A percentile compares a stretch with the other conserved stretches of the same genome.
phyloP scores from a whole-genome alignment of 768 basidiomycete species.

The Xanthoconium stramineum region DNA sequence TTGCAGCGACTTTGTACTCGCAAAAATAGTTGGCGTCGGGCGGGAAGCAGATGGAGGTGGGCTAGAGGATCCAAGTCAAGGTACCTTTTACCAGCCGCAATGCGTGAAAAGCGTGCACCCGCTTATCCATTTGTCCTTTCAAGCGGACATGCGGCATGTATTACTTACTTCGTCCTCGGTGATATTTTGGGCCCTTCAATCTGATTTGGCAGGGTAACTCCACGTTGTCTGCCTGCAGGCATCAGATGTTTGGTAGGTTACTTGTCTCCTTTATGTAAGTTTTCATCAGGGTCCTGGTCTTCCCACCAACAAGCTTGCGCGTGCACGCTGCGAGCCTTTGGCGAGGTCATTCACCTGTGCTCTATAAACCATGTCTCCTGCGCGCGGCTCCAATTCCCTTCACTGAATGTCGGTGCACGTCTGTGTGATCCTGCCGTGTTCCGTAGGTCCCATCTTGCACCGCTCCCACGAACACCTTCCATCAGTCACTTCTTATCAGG shows the following conservation, averaged over 20 bases:
- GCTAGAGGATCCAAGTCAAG: conserved; percentile 32
- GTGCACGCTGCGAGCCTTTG: not conserved
- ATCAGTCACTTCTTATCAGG: conserved; percentile 54
- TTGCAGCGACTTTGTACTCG: conserved; percentile 26
- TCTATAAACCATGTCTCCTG: not conserved
- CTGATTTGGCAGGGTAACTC: conserved; percentile 48
- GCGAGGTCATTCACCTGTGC: not conserved
- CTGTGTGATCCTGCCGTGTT: conserved; percentile 2
- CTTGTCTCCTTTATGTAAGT: conserved; percentile 47
- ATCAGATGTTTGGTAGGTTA: conserved; percentile 37
- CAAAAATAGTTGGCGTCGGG: conserved; percentile 25
- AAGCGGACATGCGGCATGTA: conserved; percentile 31
- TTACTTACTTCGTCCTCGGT: conserved; percentile 32
- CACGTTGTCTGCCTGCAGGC: conserved; percentile 83
- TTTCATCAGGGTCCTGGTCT: conserved; percentile 8
- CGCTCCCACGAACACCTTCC: conserved; percentile 36
- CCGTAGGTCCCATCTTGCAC: conserved; percentile 10
- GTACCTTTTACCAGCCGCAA: conserved; percentile 38
- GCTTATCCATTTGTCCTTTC: conserved; percentile 47
- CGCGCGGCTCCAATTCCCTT: not conserved
- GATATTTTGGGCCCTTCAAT: conserved; percentile 42
- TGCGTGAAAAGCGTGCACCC: conserved; percentile 51
- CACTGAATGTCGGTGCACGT: not conserved
- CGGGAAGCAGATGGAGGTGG: conserved; percentile 19
- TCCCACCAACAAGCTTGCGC: conserved; percentile 2